Base-by-base conservation (phyloP, 164 flowering plant species). In the Paratinospora sagittata region DNA sequence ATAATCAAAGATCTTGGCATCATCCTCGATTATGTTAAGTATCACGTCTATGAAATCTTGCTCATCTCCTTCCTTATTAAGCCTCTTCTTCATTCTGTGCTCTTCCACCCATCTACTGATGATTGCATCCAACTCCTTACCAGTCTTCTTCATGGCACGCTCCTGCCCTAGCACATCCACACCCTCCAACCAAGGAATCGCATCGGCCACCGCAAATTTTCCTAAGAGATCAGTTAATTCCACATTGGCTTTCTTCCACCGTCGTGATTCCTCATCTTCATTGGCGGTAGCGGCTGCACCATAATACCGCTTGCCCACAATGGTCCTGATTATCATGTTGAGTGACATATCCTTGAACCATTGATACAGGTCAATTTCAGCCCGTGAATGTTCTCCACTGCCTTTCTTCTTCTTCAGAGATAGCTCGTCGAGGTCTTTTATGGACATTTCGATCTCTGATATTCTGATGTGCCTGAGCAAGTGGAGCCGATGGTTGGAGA, bases 261-360 rank as follows among this genome's bases (percentile, higher is more conserved):
- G 37, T 33, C 33, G 24, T 2, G 63, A 39, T 17, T 66, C 74
- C 0, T 3, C 37, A n/a, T 62, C 36, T 0, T 72, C 72, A 6
- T n/a, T n/a, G n/a, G 4, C 10, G 1, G n/a, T n/a, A 13, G 7
- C 58, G 9, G 27, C 19, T 0, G 47, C 61, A 9, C 72, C 70
- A 21, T 33, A 49, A 39, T 62, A 76, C 33, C 75, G 70, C 68
- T 77, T 77, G n/a, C 82, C 82, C 0, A 73, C 74, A 8, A 74
- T 64, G 66, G 66, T 69, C 74, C 63, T 74, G 6, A 72, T 39
- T 9, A 72, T 60, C 7, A 72, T 24, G 30, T 74, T 80, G 37
- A 74, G 34, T 2, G 78, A 63, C 30, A 72, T 9, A 14, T 68
- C 64, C 6, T 13, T 67, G 8, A 80, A 65, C 78, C 71, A 55